Evolutionary conservation across 352 stramenopile genomes (phyloP).

Genomic region (Blastocystis sp.): DNA sequence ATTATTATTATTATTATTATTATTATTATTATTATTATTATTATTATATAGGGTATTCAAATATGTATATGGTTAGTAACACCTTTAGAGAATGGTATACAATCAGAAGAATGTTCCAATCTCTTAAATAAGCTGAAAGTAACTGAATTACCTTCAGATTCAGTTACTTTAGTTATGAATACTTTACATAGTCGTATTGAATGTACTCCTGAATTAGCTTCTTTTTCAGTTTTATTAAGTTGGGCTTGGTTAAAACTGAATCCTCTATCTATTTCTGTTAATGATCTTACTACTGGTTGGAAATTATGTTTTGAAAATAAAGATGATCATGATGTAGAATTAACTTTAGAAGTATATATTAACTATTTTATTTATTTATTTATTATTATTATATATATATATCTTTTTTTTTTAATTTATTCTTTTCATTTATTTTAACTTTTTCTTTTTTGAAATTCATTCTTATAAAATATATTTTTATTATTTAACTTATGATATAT

Average conservation of each 20-base stretch:
- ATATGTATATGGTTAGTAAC: conserved; percentile 30
- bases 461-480: too few species aligned
- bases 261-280: not conserved
- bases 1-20: too few species aligned
- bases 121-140: not conserved
- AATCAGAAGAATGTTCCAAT: not conserved
- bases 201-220: not conserved
- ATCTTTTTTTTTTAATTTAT: too few species aligned
- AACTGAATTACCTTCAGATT: not conserved
- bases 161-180: not conserved
- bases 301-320: conserved; percentile 9
- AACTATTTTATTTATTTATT: not conserved
- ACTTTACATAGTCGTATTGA: not conserved
- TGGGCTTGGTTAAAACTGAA: conserved; percentile 22
- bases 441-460: too few species aligned
- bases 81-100: not conserved
- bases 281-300: conserved; percentile 3
- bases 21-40: too few species aligned
- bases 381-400: too few species aligned
- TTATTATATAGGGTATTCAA: conserved; percentile 1
- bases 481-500: too few species aligned
- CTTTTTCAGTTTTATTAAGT: conserved; percentile 14
- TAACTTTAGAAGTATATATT: conserved; percentile 1
- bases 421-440: too few species aligned
- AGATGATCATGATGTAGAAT: conserved; percentile 1